Evolutionary conservation across 2,329 filamentous ascomycete genomes (phyloP).

Genomic region (Phialophora expanda): DNA sequence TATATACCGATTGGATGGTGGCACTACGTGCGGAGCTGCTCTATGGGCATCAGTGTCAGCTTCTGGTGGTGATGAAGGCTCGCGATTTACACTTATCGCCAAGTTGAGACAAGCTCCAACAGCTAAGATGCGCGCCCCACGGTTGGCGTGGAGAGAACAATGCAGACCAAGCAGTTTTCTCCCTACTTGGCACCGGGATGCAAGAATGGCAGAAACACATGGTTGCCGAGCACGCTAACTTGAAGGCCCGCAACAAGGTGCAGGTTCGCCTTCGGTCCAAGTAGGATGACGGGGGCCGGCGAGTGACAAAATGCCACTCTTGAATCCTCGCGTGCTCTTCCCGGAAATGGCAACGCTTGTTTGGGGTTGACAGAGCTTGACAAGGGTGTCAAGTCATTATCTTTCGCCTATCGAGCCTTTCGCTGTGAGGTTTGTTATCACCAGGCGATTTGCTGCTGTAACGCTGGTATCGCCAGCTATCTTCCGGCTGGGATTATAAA

Average conservation of each 20-base stretch:
- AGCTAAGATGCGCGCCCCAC: neutral
- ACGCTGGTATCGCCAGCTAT: constrained; percentile 13
- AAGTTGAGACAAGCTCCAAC: neutral
- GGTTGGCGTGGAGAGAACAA: neutral
- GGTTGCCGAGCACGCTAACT: neutral
- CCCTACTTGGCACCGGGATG: neutral
- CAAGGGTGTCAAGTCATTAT: constrained; percentile 27
- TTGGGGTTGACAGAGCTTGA: constrained; percentile 17
- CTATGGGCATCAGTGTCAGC: constrained; percentile 88
- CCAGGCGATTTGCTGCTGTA: constrained; percentile 4
- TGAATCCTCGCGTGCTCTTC: constrained; percentile 24
- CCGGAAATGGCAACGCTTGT: constrained; percentile 27
- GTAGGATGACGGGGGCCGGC: neutral
- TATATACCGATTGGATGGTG: constrained; percentile 96
- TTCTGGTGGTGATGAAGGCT: constrained; percentile 75
- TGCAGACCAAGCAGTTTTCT: neutral
- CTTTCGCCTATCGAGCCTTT: constrained; percentile 17
- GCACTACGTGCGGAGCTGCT: constrained; percentile 91
- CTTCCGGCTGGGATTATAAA: constrained; percentile 28
- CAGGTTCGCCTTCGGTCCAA: neutral
- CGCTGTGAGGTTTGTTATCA: constrained; percentile 26
- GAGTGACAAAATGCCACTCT: neutral
- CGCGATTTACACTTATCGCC: neutral
- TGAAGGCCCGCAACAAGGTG: neutral
- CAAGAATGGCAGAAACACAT: neutral